Conservation (phyloP, 768 basidiomycete genomes). For the Lepiota brunneoincarnata region DNA sequence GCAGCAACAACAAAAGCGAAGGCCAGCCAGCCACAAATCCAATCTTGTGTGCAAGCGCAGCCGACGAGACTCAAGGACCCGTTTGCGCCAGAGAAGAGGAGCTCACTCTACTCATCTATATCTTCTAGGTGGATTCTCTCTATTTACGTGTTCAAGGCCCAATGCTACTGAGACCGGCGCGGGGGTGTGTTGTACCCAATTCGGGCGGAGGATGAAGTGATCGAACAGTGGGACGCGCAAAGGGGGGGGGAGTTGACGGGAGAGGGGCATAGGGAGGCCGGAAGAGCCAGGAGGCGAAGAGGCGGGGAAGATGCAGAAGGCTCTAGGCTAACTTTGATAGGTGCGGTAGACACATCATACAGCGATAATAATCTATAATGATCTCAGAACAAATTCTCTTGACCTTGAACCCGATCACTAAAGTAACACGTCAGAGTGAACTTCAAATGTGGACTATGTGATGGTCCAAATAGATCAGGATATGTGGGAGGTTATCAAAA, state of each 20-base stretch:
- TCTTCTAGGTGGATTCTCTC: conserved; percentile 64
- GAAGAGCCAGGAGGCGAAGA: conserved; percentile 57
- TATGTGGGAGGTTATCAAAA: too few relatives aligned
- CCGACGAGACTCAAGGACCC: conserved; percentile 60
- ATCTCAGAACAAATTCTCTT: conserved; percentile 55
- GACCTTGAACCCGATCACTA: conserved; percentile 75
- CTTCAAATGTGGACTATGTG: too few relatives aligned
- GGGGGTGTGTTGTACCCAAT: conserved; percentile 45
- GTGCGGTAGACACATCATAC: too few relatives aligned
- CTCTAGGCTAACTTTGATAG: too few relatives aligned
- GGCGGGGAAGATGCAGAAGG: conserved; percentile 37
- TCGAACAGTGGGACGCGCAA: conserved; percentile 65
- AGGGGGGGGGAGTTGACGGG: conserved; percentile 66
- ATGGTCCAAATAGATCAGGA: too few relatives aligned
- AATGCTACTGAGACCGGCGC: conserved; percentile 49
- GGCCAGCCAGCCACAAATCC: conserved; percentile 13
- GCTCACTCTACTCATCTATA: not conserved
- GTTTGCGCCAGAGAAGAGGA: conserved; percentile 67
- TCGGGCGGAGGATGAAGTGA: conserved; percentile 57
- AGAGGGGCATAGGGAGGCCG: conserved; percentile 71
- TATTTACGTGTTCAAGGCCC: conserved; percentile 51
- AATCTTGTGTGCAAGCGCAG: conserved; percentile 9
- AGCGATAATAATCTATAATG: not conserved
- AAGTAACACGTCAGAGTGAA: conserved; percentile 81
- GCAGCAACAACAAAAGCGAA: conserved; percentile 5